These are phyloP conservation scores for Nothophytophthora sp. DNA, from an alignment of 352 stramenopile genomes.

Conservation along the genomic window DNA sequence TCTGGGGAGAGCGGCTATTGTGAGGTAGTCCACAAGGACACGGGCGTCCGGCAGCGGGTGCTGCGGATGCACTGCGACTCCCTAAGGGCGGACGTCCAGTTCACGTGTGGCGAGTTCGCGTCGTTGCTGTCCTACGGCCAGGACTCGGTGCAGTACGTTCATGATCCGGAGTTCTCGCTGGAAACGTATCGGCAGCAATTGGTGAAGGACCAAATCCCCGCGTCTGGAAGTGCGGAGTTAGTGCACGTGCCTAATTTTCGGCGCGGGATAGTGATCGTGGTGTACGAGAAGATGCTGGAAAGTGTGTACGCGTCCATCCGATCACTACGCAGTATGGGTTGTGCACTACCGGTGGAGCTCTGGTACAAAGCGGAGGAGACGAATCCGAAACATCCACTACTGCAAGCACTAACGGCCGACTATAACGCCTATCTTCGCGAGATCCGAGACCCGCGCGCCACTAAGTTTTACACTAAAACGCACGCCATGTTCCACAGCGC, in stretches of 20 bases:
- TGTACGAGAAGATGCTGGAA: slow-evolving; percentile 52
- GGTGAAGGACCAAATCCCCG: slow-evolving; percentile 28
- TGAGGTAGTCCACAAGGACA: slow-evolving; percentile 37
- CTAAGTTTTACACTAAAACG: slow-evolving; percentile 72
- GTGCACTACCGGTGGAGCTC: slow-evolving; percentile 62
- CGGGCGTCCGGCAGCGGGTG: slow-evolving; percentile 30
- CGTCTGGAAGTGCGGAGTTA: too few relatives aligned
- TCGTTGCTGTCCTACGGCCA: slow-evolving; percentile 41
- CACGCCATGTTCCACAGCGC: slow-evolving; percentile 74
- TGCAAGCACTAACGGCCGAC: slow-evolving; percentile 32
- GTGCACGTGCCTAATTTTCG: too few relatives aligned
- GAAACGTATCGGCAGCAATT: slow-evolving; percentile 26
- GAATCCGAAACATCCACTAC: slow-evolving; percentile 42
- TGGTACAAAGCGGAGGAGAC: slow-evolving; percentile 64
- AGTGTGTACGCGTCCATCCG: slow-evolving; percentile 55
- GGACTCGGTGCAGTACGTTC: slow-evolving; percentile 39
- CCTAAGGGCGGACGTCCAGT: slow-evolving; percentile 34
- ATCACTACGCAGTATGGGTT: slow-evolving; percentile 38
- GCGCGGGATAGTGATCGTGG: slow-evolving; percentile 55
- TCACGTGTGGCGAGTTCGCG: slow-evolving; percentile 46
- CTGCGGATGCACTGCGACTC: slow-evolving; percentile 72
- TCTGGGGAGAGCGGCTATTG: slow-evolving; percentile 51
- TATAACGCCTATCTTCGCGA: slow-evolving; percentile 61
- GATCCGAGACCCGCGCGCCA: slow-evolving; percentile 54
- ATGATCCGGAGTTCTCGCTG: slow-evolving; percentile 42